Evolutionary conservation across 768 basidiomycete genomes (phyloP), one percentile per base, ranked within the genome.

Genomic region (Kwoniella botswanensis): DNA sequence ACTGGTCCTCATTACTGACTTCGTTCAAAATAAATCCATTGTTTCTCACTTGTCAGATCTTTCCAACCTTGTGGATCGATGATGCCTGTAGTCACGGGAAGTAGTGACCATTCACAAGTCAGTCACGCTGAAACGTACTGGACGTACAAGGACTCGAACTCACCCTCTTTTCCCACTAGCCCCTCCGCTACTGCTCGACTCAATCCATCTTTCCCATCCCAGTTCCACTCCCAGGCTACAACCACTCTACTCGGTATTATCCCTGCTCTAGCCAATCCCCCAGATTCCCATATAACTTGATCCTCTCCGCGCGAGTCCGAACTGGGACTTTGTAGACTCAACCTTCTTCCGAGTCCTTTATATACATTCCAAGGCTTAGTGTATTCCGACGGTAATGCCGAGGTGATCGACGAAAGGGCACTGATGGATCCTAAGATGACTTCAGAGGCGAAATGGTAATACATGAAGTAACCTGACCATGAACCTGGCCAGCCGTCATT

Each of bases 401-500:
- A 24, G 3, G 13, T 17, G 4, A 54, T 41, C 10, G 63, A 65
- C n/a, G 65, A 67, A 22, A 67, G 53, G 5, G 42, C 65, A 17
- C 55, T 57, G 29, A 44, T 35, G 11, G 53, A 44, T 3, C 65
- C 65, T n/a, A 67, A n/a, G 2, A 67, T 55, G 13, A 67, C n/a
- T 56, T 67, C 65, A 17, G 65, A 56, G 2, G 55, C 65, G 56
- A 67, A 67, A 46, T 67, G 65, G 43, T 67, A 67, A 43, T 67
- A 67, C 65, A 26, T 56, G 13, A 56, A 57, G 35, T 59, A 67
- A 10, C 54, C 65, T 58, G 65, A 57, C 65, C 65, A 67, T 43
- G 55, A 55, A 26, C 54, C 35, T 57, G 43, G 43, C 65, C 65
- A 67, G 1, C 57, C 55, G 6, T 67, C 65, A 26, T 67, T 59